These are phyloP conservation scores for Warburgia ugandensis DNA, from an alignment of 164 flowering plant genomes.

Conservation along the genomic window DNA sequence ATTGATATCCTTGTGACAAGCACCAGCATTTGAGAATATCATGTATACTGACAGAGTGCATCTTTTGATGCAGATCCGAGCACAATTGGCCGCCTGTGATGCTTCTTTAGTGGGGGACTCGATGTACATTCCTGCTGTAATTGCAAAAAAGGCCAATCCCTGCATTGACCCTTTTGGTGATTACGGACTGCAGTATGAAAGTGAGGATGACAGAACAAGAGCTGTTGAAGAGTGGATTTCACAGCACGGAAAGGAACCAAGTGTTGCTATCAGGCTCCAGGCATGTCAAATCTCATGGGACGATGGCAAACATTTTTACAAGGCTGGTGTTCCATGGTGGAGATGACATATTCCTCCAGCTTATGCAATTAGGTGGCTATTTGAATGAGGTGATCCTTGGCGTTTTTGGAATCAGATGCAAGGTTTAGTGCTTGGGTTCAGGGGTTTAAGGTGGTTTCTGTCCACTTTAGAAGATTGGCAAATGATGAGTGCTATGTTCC, in stretches of 20 bases:
- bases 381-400: too few relatives aligned
- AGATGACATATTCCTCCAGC: too few relatives aligned
- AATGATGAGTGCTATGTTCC: too few relatives aligned
- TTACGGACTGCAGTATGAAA: slow-evolving; percentile 22
- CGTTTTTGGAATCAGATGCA: too few relatives aligned
- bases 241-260: slow-evolving; percentile 85
- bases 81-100: slow-evolving; percentile 86
- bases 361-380: too few relatives aligned
- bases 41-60: too few relatives aligned
- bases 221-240: slow-evolving; percentile 62
- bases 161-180: slow-evolving; percentile 66
- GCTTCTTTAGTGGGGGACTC: slow-evolving; percentile 95
- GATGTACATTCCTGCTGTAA: slow-evolving; percentile 86
- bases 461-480: too few relatives aligned
- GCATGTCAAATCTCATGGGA: slow-evolving; percentile 96
- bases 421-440: too few relatives aligned
- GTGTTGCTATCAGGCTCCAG: slow-evolving; percentile 85
- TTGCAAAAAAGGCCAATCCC: slow-evolving; percentile 52
- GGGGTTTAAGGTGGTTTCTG: too few relatives aligned
- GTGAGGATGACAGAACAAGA: slow-evolving; percentile 32
- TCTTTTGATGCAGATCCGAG: slow-evolving; percentile 58
- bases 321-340: slow-evolving; percentile 95
- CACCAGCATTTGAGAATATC: too few relatives aligned
- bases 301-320: slow-evolving; percentile 48
- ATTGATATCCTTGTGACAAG: too few relatives aligned